A percentile compares a stretch with the other conserved stretches of the same genome.
phyloP scores from a whole-genome alignment of 495 filamentous ascomycete genomes.

The Xylaria bambusicola region DNA sequence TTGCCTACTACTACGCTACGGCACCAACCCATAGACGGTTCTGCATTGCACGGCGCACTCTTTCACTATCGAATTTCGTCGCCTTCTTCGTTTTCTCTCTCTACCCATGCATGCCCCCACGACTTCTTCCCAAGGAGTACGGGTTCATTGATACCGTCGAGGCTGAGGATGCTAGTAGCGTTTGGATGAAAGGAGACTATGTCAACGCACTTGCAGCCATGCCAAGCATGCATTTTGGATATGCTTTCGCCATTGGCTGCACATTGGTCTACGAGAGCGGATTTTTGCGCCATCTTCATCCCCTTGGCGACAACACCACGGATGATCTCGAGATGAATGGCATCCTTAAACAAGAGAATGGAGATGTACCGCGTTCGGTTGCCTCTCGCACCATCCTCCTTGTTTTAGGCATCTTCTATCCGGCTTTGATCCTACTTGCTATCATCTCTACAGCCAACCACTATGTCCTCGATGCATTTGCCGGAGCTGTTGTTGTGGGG shows the following conservation, averaged over 20 bases:
- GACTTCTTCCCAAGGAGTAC: conserved; percentile 64
- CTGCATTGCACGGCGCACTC: conserved; percentile 63
- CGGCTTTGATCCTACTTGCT: conserved; percentile 62
- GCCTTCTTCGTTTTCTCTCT: conserved; percentile 77
- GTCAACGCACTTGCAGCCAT: conserved; percentile 67
- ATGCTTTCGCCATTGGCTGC: conserved; percentile 72
- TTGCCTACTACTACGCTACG: conserved; percentile 34
- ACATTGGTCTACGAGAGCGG: conserved; percentile 56
- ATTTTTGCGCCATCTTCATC: conserved; percentile 23
- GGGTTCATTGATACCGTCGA: conserved; percentile 79
- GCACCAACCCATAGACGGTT: conserved; percentile 36
- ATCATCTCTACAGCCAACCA: conserved; percentile 77
- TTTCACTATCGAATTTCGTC: conserved; percentile 73
- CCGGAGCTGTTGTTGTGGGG: conserved; percentile 60
- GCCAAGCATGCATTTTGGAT: conserved; percentile 80
- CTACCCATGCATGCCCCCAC: conserved; percentile 82
- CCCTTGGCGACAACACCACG: conserved; percentile 1
- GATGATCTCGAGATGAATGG: conserved; percentile 17
- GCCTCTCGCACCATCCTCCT: conserved; percentile 29
- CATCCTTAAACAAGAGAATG: conserved; percentile 24
- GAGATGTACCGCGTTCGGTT: conserved; percentile 35
- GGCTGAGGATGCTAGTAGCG: conserved; percentile 56
- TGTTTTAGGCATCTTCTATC: conserved; percentile 63
- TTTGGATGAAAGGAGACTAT: conserved; percentile 61
- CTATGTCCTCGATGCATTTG: conserved; percentile 70